Evolutionary conservation across 2,329 filamentous ascomycete genomes (phyloP).

Genomic region (Amauroascus niger): DNA sequence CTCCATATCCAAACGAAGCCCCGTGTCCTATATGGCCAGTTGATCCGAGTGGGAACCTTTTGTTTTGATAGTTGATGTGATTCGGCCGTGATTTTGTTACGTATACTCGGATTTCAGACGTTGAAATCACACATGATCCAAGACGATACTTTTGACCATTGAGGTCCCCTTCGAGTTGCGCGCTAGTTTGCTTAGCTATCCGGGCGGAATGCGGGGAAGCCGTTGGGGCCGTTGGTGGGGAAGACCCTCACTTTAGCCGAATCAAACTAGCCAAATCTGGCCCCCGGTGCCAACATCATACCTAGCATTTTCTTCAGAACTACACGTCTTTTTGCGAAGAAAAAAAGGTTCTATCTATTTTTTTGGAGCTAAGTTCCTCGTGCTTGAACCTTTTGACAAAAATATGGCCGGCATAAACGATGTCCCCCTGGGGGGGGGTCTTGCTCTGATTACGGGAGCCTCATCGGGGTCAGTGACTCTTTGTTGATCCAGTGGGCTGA

Average conservation of each 20-base stretch:
- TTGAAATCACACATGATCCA: too few relatives aligned
- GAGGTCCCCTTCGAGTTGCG: too few relatives aligned
- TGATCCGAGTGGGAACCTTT: conserved; percentile 27
- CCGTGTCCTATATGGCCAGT: conserved; percentile 35
- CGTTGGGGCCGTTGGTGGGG: not conserved
- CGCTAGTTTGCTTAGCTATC: not conserved
- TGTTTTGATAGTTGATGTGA: conserved; percentile 19
- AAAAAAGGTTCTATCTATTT: not conserved
- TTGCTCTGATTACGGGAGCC: conserved; percentile 53
- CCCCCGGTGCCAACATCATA: too few relatives aligned
- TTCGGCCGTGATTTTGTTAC: not conserved
- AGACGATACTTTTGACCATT: too few relatives aligned
- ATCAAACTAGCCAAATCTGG: too few relatives aligned
- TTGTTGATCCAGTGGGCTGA: not conserved
- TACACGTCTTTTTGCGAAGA: not conserved
- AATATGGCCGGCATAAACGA: conserved; percentile 34
- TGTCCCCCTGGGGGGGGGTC: conserved; percentile 43
- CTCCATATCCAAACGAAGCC: conserved; percentile 25
- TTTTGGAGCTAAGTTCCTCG: not conserved
- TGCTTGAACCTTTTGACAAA: not conserved
- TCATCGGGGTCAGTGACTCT: conserved; percentile 46
- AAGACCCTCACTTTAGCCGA: not conserved
- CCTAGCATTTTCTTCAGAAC: too few relatives aligned
- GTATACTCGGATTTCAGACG: too few relatives aligned
- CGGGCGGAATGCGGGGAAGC: not conserved